phyloP scores from a whole-genome alignment of 768 basidiomycete genomes.

The Podaxis mareebaensis region DNA sequence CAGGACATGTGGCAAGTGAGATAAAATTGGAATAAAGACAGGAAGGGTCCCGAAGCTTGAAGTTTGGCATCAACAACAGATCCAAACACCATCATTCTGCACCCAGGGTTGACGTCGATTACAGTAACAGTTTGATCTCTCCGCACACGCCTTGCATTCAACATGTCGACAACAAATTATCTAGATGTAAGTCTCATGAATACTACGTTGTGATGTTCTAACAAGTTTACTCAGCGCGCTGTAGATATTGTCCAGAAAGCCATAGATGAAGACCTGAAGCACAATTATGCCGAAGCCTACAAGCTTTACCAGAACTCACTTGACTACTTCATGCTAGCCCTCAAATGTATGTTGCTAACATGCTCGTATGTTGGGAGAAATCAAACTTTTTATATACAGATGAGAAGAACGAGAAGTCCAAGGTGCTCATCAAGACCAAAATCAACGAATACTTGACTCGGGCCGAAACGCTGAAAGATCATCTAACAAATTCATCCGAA shows the following conservation, averaged over 20 bases:
- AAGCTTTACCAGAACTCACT: constrained; percentile 93
- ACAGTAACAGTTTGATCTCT: background rate
- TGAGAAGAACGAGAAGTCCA: constrained; percentile 90
- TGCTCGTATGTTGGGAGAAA: background rate
- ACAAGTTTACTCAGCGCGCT: constrained; percentile 42
- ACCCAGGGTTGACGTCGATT: background rate
- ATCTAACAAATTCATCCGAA: constrained; percentile 66
- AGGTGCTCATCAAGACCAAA: constrained; percentile 81
- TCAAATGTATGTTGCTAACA: constrained; percentile 66
- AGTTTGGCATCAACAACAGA: constrained; percentile 7
- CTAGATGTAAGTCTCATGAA: constrained; percentile 43
- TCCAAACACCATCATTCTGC: constrained; percentile 7
- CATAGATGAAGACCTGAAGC: constrained; percentile 90
- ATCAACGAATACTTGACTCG: constrained; percentile 89
- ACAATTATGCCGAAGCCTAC: constrained; percentile 93
- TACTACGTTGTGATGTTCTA: background rate
- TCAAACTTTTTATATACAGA: constrained; percentile 20
- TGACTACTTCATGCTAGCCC: constrained; percentile 97
- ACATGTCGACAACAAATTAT: constrained; percentile 45
- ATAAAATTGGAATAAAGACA: background rate
- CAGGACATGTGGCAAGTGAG: background rate
- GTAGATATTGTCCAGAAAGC: constrained; percentile 92
- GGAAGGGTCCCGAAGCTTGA: background rate
- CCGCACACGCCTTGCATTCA: background rate
- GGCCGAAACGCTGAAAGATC: constrained; percentile 89